Evolutionary conservation across 805 yeast genomes (phyloP).

Genomic region (Priceomyces carsonii): DNA sequence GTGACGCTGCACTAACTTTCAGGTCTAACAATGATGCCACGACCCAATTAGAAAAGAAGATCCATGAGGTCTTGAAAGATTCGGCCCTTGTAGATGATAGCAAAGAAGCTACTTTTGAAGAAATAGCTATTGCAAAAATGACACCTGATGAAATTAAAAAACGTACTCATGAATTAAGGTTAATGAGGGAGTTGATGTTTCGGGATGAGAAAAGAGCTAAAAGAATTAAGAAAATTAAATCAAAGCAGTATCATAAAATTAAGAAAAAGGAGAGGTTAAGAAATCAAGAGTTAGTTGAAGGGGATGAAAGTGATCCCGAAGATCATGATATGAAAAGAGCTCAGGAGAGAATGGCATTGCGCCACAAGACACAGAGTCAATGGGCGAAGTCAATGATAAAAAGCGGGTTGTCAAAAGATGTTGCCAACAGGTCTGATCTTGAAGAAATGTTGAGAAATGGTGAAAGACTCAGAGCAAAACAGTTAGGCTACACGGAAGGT

Average conservation of each 20-base stretch:
- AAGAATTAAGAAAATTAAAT: conserved; percentile 91
- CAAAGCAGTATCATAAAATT: conserved; percentile 83
- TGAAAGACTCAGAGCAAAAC: conserved; percentile 70
- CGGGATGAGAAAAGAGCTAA: conserved; percentile 90
- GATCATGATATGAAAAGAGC: conserved; percentile 80
- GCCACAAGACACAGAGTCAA: conserved; percentile 82
- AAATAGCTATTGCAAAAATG: conserved; percentile 77
- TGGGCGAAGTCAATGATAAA: conserved; percentile 93
- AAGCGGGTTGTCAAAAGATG: conserved; percentile 88
- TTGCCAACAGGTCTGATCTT: conserved; percentile 79
- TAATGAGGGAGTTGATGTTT: conserved; percentile 95
- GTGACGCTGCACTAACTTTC: conserved; percentile 54
- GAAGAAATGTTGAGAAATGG: conserved; percentile 94
- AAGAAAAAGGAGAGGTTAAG: conserved; percentile 80
- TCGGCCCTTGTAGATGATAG: conserved; percentile 72
- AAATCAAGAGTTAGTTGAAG: conserved; percentile 67
- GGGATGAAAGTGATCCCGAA: conserved; percentile 51
- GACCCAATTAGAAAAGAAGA: conserved; percentile 66
- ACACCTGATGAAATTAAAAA: conserved; percentile 76
- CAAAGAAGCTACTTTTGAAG: conserved; percentile 83
- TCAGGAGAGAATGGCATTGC: conserved; percentile 86
- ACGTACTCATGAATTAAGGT: conserved; percentile 78
- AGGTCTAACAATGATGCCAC: conserved; percentile 42
- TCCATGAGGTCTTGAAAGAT: conserved; percentile 58
- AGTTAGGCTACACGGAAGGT: conserved; percentile 64